Conservation (phyloP, 192 early-diverging fungal genomes). For the Geosiphon pyriformis region DNA sequence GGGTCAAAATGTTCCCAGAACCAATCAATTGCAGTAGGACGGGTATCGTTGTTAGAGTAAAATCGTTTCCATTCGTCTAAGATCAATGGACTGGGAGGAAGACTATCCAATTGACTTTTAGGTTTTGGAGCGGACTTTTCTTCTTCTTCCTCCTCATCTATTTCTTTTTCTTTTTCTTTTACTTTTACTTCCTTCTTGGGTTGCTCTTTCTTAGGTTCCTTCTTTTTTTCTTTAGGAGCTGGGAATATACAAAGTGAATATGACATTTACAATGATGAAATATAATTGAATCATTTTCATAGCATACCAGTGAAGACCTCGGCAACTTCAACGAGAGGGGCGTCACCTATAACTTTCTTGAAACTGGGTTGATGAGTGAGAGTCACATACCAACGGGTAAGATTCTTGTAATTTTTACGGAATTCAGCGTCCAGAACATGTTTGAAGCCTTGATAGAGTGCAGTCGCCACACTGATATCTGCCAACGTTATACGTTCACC, state of each 20-base stretch:
- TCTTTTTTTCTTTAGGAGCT: conserved; percentile 56
- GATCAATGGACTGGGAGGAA: conserved; percentile 76
- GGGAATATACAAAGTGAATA: conserved; percentile 6
- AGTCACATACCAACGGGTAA: conserved; percentile 92
- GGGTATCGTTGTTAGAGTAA: conserved; percentile 95
- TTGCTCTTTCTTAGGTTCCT: conserved; percentile 48
- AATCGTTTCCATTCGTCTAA: conserved; percentile 95
- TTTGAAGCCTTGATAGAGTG: conserved; percentile 46
- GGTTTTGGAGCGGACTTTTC: conserved; percentile 76
- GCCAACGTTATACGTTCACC: conserved; percentile 91
- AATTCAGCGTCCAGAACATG: conserved; percentile 65
- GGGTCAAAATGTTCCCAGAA: conserved; percentile 91
- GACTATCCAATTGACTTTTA: conserved; percentile 84
- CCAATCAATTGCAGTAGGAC: conserved; percentile 81
- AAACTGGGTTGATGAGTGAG: conserved; percentile 77
- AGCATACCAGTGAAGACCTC: conserved; percentile 26
- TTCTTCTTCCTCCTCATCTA: conserved; percentile 54
- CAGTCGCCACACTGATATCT: conserved; percentile 69
- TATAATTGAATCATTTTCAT: not conserved
- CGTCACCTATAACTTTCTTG: conserved; percentile 73
- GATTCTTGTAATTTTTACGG: conserved; percentile 80
- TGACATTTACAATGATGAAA: not conserved
- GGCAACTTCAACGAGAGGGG: conserved; percentile 60
- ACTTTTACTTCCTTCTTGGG: conserved; percentile 50
- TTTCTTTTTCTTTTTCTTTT: conserved; percentile 47